Percentiles rank a stretch among this genome's conserved stretches.
These are phyloP conservation scores for Nemania abortiva DNA, from an alignment of 2,329 filamentous ascomycete genomes.

Conservation along the genomic window DNA sequence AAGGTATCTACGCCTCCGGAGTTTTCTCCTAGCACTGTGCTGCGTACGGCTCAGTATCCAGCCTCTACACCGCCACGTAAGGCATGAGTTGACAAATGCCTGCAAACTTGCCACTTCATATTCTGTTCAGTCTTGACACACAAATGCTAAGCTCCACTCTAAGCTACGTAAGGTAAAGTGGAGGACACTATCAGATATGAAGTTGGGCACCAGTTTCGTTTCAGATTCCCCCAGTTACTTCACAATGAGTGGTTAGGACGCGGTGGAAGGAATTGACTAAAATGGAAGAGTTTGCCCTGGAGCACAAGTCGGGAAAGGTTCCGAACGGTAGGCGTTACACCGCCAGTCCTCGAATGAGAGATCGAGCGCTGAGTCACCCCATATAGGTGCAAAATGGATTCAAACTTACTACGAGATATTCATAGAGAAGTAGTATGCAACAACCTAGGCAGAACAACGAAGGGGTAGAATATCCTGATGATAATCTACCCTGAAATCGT, in stretches of 20 bases:
- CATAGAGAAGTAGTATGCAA: constrained; percentile 10
- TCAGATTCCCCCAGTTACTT: constrained; percentile 43
- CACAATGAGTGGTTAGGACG: constrained; percentile 44
- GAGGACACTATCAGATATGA: constrained; percentile 43
- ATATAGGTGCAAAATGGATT: constrained; percentile 37
- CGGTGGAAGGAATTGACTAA: constrained; percentile 43
- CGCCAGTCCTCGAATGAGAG: constrained; percentile 45
- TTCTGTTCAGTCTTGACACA: constrained; percentile 41
- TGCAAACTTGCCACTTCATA: constrained; percentile 41
- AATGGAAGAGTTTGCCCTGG: constrained; percentile 40
- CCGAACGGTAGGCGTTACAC: constrained; percentile 45
- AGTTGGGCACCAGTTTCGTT: constrained; percentile 48
- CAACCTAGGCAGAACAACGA: constrained; percentile 21
- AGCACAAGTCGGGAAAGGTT: constrained; percentile 38
- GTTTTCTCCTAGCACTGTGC: constrained; percentile 14
- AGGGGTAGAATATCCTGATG: constrained; percentile 23
- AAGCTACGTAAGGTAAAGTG: constrained; percentile 47
- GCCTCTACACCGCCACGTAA: constrained; percentile 44
- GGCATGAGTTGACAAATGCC: constrained; percentile 42
- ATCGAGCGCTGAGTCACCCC: constrained; percentile 37
- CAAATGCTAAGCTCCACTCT: constrained; percentile 43
- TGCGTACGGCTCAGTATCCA: constrained; percentile 28
- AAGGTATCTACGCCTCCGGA: constrained; percentile 20
- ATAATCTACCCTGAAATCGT: constrained; percentile 24
- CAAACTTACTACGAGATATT: constrained; percentile 32